Conservation (phyloP, 2,329 filamentous ascomycete genomes). For the Didymella glomerata region DNA sequence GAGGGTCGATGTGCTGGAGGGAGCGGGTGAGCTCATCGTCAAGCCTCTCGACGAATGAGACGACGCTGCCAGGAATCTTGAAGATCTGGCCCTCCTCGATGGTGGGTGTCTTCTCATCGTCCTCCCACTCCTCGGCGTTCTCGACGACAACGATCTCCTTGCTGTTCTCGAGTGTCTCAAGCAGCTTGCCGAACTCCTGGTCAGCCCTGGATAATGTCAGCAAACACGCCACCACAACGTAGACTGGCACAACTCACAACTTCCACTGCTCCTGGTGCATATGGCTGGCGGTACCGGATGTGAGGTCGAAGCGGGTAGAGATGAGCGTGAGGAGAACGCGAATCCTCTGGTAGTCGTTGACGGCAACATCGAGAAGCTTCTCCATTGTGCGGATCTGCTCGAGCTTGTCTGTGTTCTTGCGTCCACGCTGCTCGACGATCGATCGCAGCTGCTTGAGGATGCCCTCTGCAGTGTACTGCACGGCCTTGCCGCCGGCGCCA, state of each 20-base stretch:
- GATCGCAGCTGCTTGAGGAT: conserved; percentile 95
- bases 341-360: conserved; percentile 91
- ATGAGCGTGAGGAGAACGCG: conserved; percentile 90
- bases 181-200: conserved; percentile 79
- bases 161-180: conserved; percentile 81
- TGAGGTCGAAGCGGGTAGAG: conserved; percentile 93
- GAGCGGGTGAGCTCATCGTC: conserved; percentile 97
- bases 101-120: conserved; percentile 90
- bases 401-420: conserved; percentile 95
- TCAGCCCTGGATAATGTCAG: conserved; percentile 65
- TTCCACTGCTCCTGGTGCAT: conserved; percentile 99
- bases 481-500: conserved; percentile 84
- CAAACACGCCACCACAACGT: not conserved
- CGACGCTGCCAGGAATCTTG: conserved; percentile 90
- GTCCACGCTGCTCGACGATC: conserved; percentile 94
- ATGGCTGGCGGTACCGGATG: conserved; percentile 77
- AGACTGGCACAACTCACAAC: conserved; percentile 56
- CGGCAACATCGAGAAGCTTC: conserved; percentile 88
- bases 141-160: conserved; percentile 86
- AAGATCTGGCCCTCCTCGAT: conserved; percentile 79
- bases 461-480: conserved; percentile 94
- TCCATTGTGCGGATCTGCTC: conserved; percentile 99
- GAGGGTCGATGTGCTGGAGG: conserved; percentile 96
- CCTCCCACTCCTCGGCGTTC: conserved; percentile 96
- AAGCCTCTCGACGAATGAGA: conserved; percentile 92